phyloP scores from a whole-genome alignment of 1,284 basidiomycete species.

The Cryptococcus sp. region DNA sequence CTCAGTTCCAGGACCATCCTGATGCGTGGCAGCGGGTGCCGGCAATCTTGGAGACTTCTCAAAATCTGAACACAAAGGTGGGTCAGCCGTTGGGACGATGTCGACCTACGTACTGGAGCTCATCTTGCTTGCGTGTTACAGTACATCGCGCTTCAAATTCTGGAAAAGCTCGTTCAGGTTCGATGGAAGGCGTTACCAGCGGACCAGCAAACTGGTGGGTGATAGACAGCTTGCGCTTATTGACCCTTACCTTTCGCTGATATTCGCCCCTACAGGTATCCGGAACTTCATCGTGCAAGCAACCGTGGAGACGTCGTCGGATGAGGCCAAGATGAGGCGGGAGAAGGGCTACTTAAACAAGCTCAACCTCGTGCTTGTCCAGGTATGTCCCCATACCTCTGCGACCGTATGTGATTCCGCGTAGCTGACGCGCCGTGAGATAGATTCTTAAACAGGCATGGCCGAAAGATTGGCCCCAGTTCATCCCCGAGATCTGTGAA shows the following conservation, averaged over 20 bases:
- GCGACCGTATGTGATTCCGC: neutral
- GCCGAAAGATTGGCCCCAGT: conserved; percentile 99
- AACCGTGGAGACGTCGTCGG: conserved; percentile 87
- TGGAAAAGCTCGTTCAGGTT: conserved; percentile 90
- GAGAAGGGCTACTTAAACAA: conserved; percentile 98
- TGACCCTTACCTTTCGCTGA: neutral
- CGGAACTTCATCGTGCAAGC: conserved; percentile 95
- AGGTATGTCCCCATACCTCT: conserved; percentile 56
- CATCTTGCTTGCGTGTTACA: conserved; percentile 41
- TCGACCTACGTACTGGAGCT: neutral
- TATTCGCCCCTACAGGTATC: conserved; percentile 61
- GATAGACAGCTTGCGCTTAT: neutral
- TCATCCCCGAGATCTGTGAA: conserved; percentile 95
- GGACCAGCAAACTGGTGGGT: conserved; percentile 80
- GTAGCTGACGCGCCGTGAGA: neutral
- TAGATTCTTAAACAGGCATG: conserved; percentile 99
- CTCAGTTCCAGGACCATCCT: conserved; percentile 95
- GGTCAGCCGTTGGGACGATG: conserved; percentile 20
- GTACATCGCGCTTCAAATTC: conserved; percentile 92
- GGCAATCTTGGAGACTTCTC: conserved; percentile 81
- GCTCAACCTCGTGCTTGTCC: conserved; percentile 92
- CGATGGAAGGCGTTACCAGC: conserved; percentile 95
- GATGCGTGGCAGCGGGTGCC: conserved; percentile 98
- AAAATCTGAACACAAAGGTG: conserved; percentile 88
- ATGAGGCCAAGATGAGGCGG: conserved; percentile 78